These are phyloP conservation scores for Lasiosphaeriaceae sp. DNA, from an alignment of 495 filamentous ascomycete species.

Conservation along the genomic window DNA sequence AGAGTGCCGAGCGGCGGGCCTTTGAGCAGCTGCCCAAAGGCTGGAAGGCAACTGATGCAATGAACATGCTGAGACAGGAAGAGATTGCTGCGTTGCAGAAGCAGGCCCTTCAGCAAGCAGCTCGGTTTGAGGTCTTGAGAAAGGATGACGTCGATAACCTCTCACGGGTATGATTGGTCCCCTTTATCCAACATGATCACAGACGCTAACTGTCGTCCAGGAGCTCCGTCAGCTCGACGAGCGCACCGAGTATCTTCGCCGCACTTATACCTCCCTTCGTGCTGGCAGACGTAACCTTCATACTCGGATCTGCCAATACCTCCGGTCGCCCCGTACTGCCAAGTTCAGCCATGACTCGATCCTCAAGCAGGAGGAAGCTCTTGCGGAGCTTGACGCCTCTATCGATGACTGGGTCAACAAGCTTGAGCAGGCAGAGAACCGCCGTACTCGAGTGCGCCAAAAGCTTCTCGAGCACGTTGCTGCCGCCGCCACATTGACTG, in stretches of 20 bases:
- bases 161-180: constrained; percentile 47
- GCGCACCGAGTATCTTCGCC: constrained; percentile 66
- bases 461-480: constrained; percentile 74
- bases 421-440: constrained; percentile 71
- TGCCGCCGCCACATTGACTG: constrained; percentile 48
- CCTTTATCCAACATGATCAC: background rate
- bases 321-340: constrained; percentile 57
- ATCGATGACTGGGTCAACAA: constrained; percentile 74
- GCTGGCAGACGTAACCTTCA: constrained; percentile 65
- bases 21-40: constrained; percentile 57
- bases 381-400: constrained; percentile 64
- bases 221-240: constrained; percentile 69
- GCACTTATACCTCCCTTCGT: constrained; percentile 63
- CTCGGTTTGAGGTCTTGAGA: constrained; percentile 63
- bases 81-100: constrained; percentile 55
- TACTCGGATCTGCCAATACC: constrained; percentile 62
- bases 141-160: constrained; percentile 63
- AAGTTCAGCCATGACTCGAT: constrained; percentile 65
- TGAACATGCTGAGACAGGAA: constrained; percentile 37
- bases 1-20: constrained; percentile 44
- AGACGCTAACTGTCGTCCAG: constrained; percentile 29
- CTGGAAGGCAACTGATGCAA: constrained; percentile 50
- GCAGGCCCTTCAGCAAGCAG: constrained; percentile 61
- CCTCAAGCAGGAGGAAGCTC: constrained; percentile 69
- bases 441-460: constrained; percentile 64